A percentile compares a stretch with the other conserved stretches of the same genome.
Evolutionary conservation across 768 basidiomycete genomes (phyloP).

Genomic region (Russula ochroleuca): DNA sequence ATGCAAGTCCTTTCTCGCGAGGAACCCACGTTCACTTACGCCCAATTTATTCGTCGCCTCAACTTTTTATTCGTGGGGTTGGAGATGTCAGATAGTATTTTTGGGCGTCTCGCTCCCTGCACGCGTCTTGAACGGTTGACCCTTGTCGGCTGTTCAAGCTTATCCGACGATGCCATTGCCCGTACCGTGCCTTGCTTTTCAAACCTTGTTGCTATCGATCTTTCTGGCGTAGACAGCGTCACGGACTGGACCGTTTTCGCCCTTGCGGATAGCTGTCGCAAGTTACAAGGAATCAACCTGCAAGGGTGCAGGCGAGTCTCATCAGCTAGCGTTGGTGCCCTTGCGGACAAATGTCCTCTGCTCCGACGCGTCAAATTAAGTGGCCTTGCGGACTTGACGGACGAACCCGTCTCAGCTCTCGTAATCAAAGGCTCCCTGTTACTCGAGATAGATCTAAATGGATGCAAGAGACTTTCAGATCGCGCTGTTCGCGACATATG

Average conservation of each 20-base stretch:
- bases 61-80: constrained; percentile 74
- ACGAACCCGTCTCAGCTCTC: constrained; percentile 68
- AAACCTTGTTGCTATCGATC: constrained; percentile 82
- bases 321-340: constrained; percentile 68
- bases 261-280: constrained; percentile 63
- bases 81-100: constrained; percentile 68
- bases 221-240: constrained; percentile 65
- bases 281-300: constrained; percentile 89
- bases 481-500: constrained; percentile 77
- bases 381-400: constrained; percentile 70
- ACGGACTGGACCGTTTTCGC: constrained; percentile 68
- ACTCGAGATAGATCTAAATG: constrained; percentile 90
- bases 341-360: constrained; percentile 69
- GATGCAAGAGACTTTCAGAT: constrained; percentile 76
- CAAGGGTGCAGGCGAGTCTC: constrained; percentile 77
- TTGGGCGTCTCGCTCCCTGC: constrained; percentile 68
- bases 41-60: constrained; percentile 82
- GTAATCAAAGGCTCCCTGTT: constrained; percentile 78
- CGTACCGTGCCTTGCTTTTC: constrained; percentile 64
- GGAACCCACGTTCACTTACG: constrained; percentile 81
- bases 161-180: constrained; percentile 61
- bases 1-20: constrained; percentile 59
- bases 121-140: constrained; percentile 84
- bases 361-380: constrained; percentile 89
- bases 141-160: constrained; percentile 68